Conservation (phyloP, 2,329 filamentous ascomycete genomes). For the Botrytis aclada region DNA sequence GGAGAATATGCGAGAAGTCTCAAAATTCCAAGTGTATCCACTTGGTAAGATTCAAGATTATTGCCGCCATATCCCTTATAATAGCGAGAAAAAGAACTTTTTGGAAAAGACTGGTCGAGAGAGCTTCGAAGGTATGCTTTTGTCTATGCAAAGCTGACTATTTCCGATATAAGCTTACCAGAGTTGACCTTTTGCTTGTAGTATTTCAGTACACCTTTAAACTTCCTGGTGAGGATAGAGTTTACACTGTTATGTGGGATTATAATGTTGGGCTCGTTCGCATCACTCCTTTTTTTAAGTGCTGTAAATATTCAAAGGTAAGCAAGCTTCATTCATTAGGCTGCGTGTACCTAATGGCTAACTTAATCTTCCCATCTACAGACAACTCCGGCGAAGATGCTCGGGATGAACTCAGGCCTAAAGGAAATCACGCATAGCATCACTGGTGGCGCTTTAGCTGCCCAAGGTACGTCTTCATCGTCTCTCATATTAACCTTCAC, state of each 20-base stretch:
- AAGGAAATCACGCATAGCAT: slow-evolving; percentile 91
- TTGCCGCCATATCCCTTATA: slow-evolving; percentile 83
- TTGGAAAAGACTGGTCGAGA: slow-evolving; percentile 81
- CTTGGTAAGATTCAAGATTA: slow-evolving; percentile 59
- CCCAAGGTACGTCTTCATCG: slow-evolving; percentile 64
- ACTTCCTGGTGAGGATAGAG: slow-evolving; percentile 61
- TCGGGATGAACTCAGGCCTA: slow-evolving; percentile 74
- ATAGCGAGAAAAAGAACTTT: slow-evolving; percentile 90
- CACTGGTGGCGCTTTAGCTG: slow-evolving; percentile 84
- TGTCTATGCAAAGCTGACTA: slow-evolving; percentile 13
- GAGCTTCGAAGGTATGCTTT: slow-evolving; percentile 75
- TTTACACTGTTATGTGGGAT: slow-evolving; percentile 90
- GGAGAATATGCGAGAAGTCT: slow-evolving; percentile 55
- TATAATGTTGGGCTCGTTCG: slow-evolving; percentile 92
- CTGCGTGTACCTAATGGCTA: background rate
- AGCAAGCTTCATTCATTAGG: slow-evolving; percentile 28
- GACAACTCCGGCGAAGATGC: slow-evolving; percentile 85
- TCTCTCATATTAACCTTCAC: background rate
- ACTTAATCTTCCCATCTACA: slow-evolving; percentile 39
- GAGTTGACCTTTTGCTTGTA: slow-evolving; percentile 40
- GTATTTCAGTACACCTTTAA: slow-evolving; percentile 84
- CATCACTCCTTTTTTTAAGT: slow-evolving; percentile 94
- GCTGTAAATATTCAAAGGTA: slow-evolving; percentile 83
- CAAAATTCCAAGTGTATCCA: slow-evolving; percentile 63
- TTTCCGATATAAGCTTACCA: slow-evolving; percentile 11